A percentile compares a stretch with the other conserved stretches of the same genome.
These are phyloP conservation scores for Cudoniella acicularis DNA, from an alignment of 495 filamentous ascomycete species.

Conservation along the genomic window DNA sequence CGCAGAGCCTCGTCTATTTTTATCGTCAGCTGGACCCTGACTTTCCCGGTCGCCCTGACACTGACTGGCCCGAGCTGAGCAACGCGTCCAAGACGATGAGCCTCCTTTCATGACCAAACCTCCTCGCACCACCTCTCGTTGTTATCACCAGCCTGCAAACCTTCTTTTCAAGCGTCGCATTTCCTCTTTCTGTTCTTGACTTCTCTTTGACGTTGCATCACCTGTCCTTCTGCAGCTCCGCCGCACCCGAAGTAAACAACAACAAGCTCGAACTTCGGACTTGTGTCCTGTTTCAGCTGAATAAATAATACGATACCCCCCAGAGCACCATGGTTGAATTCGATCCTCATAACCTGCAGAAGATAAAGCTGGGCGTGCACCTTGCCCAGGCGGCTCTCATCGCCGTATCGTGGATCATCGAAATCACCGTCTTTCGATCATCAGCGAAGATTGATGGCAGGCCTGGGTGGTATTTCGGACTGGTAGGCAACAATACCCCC, in stretches of 20 bases:
- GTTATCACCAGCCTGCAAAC: neutral
- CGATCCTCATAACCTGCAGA: conserved; percentile 47
- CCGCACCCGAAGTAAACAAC: neutral
- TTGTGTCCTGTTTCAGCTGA: neutral
- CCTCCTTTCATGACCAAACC: neutral
- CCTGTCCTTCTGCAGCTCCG: no score
- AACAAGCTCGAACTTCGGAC: neutral
- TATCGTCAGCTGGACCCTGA: neutral
- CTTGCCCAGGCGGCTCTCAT: conserved; percentile 60
- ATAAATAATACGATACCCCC: neutral
- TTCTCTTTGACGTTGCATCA: no score
- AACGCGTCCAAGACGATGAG: neutral
- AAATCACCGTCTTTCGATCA: conserved; percentile 66
- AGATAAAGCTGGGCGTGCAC: conserved; percentile 55
- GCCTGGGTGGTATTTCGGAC: conserved; percentile 69
- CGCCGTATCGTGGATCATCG: conserved; percentile 68
- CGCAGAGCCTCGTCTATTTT: neutral
- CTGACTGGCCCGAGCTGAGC: neutral
- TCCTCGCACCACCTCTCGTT: neutral
- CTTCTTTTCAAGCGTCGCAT: neutral
- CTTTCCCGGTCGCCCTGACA: neutral
- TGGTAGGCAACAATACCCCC: no score
- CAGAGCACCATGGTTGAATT: conserved; percentile 34
- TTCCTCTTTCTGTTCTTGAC: neutral
- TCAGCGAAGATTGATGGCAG: conserved; percentile 61